These are phyloP conservation scores for Leccinum olivaceopallidum DNA, from an alignment of 768 basidiomycete species.

Conservation along the genomic window DNA sequence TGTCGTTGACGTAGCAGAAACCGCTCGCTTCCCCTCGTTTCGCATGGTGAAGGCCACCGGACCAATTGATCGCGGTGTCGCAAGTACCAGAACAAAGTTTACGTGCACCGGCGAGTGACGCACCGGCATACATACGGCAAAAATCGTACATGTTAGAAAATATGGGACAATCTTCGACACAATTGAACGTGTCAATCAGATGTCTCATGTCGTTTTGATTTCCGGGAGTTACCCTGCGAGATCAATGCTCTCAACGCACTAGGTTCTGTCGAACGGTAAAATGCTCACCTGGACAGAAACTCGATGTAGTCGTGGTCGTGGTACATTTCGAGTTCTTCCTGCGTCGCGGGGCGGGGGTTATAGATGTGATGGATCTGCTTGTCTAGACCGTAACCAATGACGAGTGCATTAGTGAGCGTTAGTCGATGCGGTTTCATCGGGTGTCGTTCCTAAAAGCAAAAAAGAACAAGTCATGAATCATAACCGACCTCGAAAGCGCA, in stretches of 20 bases:
- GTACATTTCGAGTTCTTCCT: constrained; percentile 85
- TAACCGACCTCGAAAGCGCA: constrained; percentile 2
- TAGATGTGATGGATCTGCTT: constrained; percentile 93
- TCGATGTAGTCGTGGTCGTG: constrained; percentile 97
- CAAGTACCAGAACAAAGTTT: constrained; percentile 83
- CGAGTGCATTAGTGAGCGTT: constrained; percentile 94
- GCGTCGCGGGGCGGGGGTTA: constrained; percentile 84
- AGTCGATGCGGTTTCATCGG: constrained; percentile 98
- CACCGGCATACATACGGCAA: constrained; percentile 92
- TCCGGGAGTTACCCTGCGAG: constrained; percentile 77
- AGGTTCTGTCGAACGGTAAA: neutral
- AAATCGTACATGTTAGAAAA: constrained; percentile 96
- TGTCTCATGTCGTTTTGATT: constrained; percentile 67
- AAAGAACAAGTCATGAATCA: neutral
- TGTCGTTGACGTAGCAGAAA: constrained; percentile 98
- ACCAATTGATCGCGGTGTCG: constrained; percentile 99
- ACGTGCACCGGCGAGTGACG: constrained; percentile 85
- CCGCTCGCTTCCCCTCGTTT: constrained; percentile 98
- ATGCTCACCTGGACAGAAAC: constrained; percentile 80
- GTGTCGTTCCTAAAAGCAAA: constrained; percentile 75
- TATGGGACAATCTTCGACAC: constrained; percentile 96
- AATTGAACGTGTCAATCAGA: constrained; percentile 86
- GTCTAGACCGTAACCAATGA: constrained; percentile 94
- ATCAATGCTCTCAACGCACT: neutral
- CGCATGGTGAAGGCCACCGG: constrained; percentile 96